Evolutionary conservation across 352 stramenopile species (phyloP).

Genomic region (Phytophthora tubulina): DNA sequence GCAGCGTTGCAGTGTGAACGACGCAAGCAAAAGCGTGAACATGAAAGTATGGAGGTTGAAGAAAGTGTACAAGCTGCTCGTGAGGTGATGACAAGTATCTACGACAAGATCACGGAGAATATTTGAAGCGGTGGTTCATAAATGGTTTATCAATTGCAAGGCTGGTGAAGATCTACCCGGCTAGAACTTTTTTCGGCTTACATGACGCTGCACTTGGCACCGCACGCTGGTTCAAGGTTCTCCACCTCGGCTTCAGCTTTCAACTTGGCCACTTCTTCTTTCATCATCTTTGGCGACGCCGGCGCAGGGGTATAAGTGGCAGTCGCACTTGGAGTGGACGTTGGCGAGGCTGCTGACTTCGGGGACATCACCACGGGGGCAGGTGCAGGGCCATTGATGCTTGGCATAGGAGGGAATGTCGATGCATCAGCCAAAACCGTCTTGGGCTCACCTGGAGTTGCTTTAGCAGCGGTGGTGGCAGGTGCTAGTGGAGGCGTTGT

Average conservation of each 20-base stretch:
- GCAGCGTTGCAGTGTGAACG: constrained; percentile 47
- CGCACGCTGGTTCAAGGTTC: constrained; percentile 54
- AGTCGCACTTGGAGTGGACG: constrained; percentile 11
- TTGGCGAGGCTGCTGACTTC: constrained; percentile 18
- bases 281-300: constrained; percentile 29
- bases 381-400: constrained; percentile 32
- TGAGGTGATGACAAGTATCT: constrained; percentile 23
- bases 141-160: constrained; percentile 31
- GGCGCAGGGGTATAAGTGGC: constrained; percentile 12
- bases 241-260: constrained; percentile 46
- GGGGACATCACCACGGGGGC: constrained; percentile 22
- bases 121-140: constrained; percentile 23
- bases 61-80: constrained; percentile 25
- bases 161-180: constrained; percentile 11
- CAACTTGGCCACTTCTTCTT: constrained; percentile 41
- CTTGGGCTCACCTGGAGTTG: constrained; percentile 17
- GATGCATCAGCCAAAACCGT: constrained; percentile 36
- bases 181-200: constrained; percentile 29
- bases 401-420: constrained; percentile 34
- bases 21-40: constrained; percentile 26
- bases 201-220: constrained; percentile 67
- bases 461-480: background rate
- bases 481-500: constrained; percentile 5
- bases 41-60: constrained; percentile 38
- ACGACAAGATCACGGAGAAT: constrained; percentile 21